These are phyloP conservation scores for Martensiomyces pterosporus DNA, from an alignment of 192 early-diverging fungal genomes.

Conservation along the genomic window DNA sequence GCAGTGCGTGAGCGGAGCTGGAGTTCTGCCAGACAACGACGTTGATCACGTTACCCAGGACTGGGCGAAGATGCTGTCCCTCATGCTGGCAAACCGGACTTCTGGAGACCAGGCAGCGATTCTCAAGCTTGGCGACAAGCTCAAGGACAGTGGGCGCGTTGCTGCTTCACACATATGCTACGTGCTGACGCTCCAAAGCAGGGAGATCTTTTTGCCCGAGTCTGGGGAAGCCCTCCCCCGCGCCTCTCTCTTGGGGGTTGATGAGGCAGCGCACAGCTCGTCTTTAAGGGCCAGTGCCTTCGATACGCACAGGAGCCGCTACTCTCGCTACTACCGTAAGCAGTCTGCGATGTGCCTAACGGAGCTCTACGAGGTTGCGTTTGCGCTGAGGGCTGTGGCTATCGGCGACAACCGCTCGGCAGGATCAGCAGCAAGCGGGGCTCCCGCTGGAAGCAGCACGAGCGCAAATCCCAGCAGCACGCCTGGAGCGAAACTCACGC, in stretches of 20 bases:
- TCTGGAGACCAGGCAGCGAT: slow-evolving; percentile 68
- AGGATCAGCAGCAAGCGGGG: not conserved
- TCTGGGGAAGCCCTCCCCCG: slow-evolving; percentile 58
- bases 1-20: too few relatives aligned
- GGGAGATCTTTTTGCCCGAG: slow-evolving; percentile 54
- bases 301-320: too few relatives aligned
- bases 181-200: slow-evolving; percentile 56
- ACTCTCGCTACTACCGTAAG: slow-evolving; percentile 54
- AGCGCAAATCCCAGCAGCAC: not conserved
- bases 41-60: slow-evolving; percentile 17
- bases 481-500: slow-evolving; percentile 1
- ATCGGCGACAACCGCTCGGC: slow-evolving; percentile 33
- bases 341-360: slow-evolving; percentile 64
- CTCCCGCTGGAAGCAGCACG: too few relatives aligned
- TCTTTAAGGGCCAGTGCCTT: too few relatives aligned
- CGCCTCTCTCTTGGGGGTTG: slow-evolving; percentile 65
- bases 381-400: slow-evolving; percentile 49
- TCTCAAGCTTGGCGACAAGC: slow-evolving; percentile 70
- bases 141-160: slow-evolving; percentile 53
- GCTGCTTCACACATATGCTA: slow-evolving; percentile 81
- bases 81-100: slow-evolving; percentile 84
- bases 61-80: slow-evolving; percentile 72
- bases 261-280: slow-evolving; percentile 31
- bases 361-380: slow-evolving; percentile 80
- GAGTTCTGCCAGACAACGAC: slow-evolving; percentile 2